Evolutionary conservation across 1,284 basidiomycete genomes (phyloP).

Genomic region (Fomitopsis pinicola): DNA sequence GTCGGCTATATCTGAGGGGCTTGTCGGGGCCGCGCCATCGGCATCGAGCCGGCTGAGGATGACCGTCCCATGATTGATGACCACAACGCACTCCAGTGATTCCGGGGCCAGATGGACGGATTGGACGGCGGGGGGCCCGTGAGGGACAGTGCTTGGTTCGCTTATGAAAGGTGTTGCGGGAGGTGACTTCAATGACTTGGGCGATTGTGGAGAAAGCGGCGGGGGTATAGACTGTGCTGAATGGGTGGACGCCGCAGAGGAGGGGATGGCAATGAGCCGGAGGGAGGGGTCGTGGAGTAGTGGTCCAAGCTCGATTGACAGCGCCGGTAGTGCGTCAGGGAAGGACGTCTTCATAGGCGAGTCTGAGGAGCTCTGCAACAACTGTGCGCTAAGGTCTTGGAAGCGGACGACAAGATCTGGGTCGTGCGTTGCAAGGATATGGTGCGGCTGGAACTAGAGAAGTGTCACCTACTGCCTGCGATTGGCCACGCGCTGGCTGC

Average conservation of each 20-base stretch:
- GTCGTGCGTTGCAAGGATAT: constrained; percentile 66
- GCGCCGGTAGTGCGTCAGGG: constrained; percentile 56
- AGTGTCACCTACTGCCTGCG: neutral
- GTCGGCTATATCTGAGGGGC: constrained; percentile 28
- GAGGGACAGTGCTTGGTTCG: constrained; percentile 3
- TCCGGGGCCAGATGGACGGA: constrained; percentile 61
- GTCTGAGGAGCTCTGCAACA: constrained; percentile 47
- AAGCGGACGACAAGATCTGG: constrained; percentile 64
- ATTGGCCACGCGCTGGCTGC: neutral
- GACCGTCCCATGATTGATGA: constrained; percentile 62
- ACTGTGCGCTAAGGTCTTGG: constrained; percentile 65
- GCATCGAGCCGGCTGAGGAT: constrained; percentile 53
- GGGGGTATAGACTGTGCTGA: constrained; percentile 9
- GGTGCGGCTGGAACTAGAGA: constrained; percentile 56
- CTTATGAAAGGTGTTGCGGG: neutral
- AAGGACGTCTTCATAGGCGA: constrained; percentile 47
- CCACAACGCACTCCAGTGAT: constrained; percentile 63
- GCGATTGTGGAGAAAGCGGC: neutral
- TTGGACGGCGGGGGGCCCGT: constrained; percentile 26
- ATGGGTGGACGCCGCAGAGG: constrained; percentile 3
- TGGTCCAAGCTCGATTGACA: constrained; percentile 57
- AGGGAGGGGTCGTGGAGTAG: constrained; percentile 45
- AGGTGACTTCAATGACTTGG: neutral
- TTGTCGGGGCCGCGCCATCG: constrained; percentile 11
- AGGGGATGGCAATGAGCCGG: constrained; percentile 16